Evolutionary conservation across 768 basidiomycete species (phyloP), one percentile per base, ranked within the genome.

Genomic region (Boletus rex-veris): DNA sequence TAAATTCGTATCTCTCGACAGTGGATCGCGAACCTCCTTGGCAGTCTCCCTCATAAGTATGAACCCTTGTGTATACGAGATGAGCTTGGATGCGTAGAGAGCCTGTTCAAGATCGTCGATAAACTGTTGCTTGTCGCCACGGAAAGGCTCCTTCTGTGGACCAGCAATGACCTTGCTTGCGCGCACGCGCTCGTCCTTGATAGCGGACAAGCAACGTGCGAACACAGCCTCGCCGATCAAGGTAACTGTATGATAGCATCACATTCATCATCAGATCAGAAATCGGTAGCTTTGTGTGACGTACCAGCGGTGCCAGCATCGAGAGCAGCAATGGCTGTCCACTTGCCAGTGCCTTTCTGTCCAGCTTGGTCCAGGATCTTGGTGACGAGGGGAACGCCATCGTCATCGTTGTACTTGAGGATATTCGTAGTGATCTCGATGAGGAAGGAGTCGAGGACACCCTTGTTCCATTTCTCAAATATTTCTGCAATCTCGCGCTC

Each of bases 181-280:
- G 46, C 93, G 89, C 39, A 80, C 76, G 74, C 97, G 95, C 77
- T 99, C 97, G 5, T 88, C 87, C 77, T 99, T 99, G 80, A 98
- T 85, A 49, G 95, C 83, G 47, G 97, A 99, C 69, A 99, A 74
- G 80, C 94, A 98, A 71, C 97, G 92, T 60, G 97, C 94, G 68
- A 99, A 99, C 62, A 99, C 97, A 59, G 97, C 97, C 77, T 99
- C 97, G 54, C 97, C 97, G 67, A 99, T 98, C 65, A 99, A 83
- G 56, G 97, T 99, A 69, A 99, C 96, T 92, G 61, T 64, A 57
- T 16, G 45, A 55, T 53, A 44, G 26, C 38, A 39, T 55, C 57
- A 30, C 31, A 24, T 52, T 51, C 5, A 57, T 59, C 39, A 58
- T 52, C 42, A 33, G 33, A 48, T 46, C 21, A 47, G 19, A 49